Evolutionary conservation across 345 rosid genomes (phyloP).

Genomic region (Durio zibethinus): DNA sequence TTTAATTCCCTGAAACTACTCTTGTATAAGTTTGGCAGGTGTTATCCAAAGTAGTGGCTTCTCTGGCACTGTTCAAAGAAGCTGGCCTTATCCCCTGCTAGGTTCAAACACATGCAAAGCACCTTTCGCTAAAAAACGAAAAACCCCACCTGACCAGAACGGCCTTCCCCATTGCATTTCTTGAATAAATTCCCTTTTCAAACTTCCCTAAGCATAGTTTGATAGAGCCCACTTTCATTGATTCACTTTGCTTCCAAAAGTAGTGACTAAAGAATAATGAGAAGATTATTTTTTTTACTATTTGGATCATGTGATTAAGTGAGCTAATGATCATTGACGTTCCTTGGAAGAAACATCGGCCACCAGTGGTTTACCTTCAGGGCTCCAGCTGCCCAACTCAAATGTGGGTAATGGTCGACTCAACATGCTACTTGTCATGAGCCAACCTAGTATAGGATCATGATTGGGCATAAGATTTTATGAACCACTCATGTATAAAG

Average conservation of each 20-base stretch:
- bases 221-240: slow-evolving; percentile 8
- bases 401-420: slow-evolving; percentile 9
- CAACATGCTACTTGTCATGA: slow-evolving; percentile 1
- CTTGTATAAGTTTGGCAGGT: slow-evolving; percentile 37
- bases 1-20: slow-evolving; percentile 31
- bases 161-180: not conserved
- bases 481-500: no score
- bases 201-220: not conserved
- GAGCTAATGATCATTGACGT: not conserved
- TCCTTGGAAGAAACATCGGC: not conserved
- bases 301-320: slow-evolving; percentile 2
- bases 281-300: not conserved
- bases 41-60: slow-evolving; percentile 25
- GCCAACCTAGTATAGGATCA: no score
- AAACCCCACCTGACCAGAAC: slow-evolving; percentile 29
- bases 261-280: not conserved
- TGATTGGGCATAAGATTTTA: no score
- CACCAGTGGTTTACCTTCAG: not conserved
- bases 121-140: slow-evolving; percentile 15
- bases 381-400: not conserved
- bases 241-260: slow-evolving; percentile 1
- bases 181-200: not conserved
- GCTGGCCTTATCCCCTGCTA: slow-evolving; percentile 29
- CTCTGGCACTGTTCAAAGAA: slow-evolving; percentile 19
- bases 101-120: slow-evolving; percentile 41